Evolutionary conservation across 2,329 filamentous ascomycete genomes (phyloP), one percentile per base, ranked within the genome.

Genomic region (Ophiosphaerella herpotricha): DNA sequence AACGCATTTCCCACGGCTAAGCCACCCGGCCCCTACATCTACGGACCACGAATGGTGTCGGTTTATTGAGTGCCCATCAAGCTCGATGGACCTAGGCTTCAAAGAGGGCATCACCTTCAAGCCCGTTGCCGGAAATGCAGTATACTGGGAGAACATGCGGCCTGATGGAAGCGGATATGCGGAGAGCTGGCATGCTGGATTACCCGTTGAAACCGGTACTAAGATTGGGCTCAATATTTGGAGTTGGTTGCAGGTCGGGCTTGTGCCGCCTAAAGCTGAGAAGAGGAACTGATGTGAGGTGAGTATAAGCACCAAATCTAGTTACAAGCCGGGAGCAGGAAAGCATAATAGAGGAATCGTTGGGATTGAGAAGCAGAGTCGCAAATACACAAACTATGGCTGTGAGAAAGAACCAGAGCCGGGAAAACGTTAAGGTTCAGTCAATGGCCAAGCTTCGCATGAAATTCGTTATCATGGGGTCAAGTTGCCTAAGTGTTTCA

Each of bases 191-290:
- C 84, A 86, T 75, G 82, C 82, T 37, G 83, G 82, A 5, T 72
- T 85, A 61, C 82, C 83, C 7, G 83, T 86, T 0, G 68, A 70
- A 41, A 74, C 68, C 35, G 84, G 84, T 2, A 75, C 71, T 33
- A 86, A 86, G 73, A 77, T 85, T 48, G 84, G 83, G 0, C 67
- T 86, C 69, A 86, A 86, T 70, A 84, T 86, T 53, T 86, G 84
- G 84, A 85, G 80, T 68, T 85, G 82, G 82, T 81, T 79, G 66
- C 80, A 83, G 68, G 61, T 68, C 14, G 65, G 63, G 5, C 67
- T 60, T 50, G 56, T 63, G 35, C 59, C 62, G 12, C 18, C 26
- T 16, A 36, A 42, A 14, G 54, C 14, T 34, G 24, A n/a, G 12
- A 38, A 23, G 36, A 38, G 9, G 18, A 38, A 13, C 24, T 23